Percentiles rank a stretch among this genome's conserved stretches.
These are phyloP conservation scores for Balakata baccata DNA, from an alignment of 345 rosid genomes.

Conservation along the genomic window DNA sequence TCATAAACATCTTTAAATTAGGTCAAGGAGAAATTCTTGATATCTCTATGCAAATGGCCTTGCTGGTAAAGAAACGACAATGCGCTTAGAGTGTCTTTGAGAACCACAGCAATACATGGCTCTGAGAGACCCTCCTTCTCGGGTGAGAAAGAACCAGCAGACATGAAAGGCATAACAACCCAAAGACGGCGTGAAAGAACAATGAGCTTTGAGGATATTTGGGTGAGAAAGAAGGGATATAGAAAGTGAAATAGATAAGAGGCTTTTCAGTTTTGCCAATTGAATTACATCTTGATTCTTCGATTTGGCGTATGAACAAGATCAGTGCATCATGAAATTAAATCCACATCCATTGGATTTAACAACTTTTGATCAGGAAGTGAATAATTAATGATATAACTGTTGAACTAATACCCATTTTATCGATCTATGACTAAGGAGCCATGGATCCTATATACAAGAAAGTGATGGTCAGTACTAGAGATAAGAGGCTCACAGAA, in stretches of 20 bases:
- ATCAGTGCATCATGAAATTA: not conserved
- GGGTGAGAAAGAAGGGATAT: slow-evolving; percentile 72
- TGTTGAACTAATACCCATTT: not conserved
- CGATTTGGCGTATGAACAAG: not conserved
- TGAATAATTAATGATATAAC: too few relatives aligned
- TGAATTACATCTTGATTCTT: not conserved
- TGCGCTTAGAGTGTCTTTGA: slow-evolving; percentile 65
- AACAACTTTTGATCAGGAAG: not conserved
- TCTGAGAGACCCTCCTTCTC: slow-evolving; percentile 67
- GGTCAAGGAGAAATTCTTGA: slow-evolving; percentile 11
- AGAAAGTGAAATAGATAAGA: not conserved
- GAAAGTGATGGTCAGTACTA: not conserved
- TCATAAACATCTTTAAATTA: too few relatives aligned
- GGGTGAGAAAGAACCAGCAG: slow-evolving; percentile 72
- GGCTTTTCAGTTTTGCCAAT: not conserved
- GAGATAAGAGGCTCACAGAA: slow-evolving; percentile 4
- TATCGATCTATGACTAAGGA: not conserved
- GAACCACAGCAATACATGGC: slow-evolving; percentile 65
- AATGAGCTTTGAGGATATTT: slow-evolving; percentile 70
- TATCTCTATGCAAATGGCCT: slow-evolving; percentile 75
- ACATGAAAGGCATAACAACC: slow-evolving; percentile 97
- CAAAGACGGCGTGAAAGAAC: slow-evolving; percentile 81
- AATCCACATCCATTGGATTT: not conserved
- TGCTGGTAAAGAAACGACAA: slow-evolving; percentile 70
- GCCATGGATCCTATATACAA: slow-evolving; percentile 8